Conservation (phyloP, 768 basidiomycete species). For the Collybiopsis luxurians region DNA sequence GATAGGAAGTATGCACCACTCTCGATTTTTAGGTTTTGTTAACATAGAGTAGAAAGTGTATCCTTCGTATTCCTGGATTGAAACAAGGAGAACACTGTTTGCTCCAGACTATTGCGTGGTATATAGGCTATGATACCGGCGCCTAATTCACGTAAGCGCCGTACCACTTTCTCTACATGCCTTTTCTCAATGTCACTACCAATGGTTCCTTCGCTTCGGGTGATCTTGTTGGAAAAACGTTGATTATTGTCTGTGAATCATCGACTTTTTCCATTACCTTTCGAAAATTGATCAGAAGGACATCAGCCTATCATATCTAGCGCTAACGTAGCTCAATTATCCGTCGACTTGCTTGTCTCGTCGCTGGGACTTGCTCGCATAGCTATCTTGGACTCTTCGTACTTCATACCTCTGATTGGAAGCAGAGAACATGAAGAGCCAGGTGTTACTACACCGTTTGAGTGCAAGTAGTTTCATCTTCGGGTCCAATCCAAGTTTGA, state of each 20-base stretch:
- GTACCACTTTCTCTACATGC: slow-evolving; percentile 17
- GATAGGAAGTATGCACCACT: slow-evolving; percentile 5
- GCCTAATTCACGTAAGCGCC: too few species aligned
- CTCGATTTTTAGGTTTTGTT: not conserved
- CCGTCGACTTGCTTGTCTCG: slow-evolving; percentile 70
- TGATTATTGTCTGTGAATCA: slow-evolving; percentile 40
- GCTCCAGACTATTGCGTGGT: too few species aligned
- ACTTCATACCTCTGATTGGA: slow-evolving; percentile 71
- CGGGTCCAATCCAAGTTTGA: not conserved
- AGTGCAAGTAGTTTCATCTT: slow-evolving; percentile 49
- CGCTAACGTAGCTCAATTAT: slow-evolving; percentile 80
- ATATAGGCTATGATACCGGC: too few species aligned
- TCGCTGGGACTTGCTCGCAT: slow-evolving; percentile 58
- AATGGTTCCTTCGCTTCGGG: slow-evolving; percentile 23
- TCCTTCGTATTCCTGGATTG: slow-evolving; percentile 5
- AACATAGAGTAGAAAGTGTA: not conserved
- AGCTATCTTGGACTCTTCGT: slow-evolving; percentile 60
- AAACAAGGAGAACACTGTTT: too few species aligned
- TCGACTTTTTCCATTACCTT: slow-evolving; percentile 1
- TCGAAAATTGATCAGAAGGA: slow-evolving; percentile 8
- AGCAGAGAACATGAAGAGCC: slow-evolving; percentile 57
- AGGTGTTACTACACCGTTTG: slow-evolving; percentile 72
- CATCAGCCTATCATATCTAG: slow-evolving; percentile 70
- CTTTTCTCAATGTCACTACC: slow-evolving; percentile 31
- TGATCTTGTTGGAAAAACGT: slow-evolving; percentile 43